Evolutionary conservation across 2,329 filamentous ascomycete species (phyloP).

Genomic region (Pyricularia grisea): DNA sequence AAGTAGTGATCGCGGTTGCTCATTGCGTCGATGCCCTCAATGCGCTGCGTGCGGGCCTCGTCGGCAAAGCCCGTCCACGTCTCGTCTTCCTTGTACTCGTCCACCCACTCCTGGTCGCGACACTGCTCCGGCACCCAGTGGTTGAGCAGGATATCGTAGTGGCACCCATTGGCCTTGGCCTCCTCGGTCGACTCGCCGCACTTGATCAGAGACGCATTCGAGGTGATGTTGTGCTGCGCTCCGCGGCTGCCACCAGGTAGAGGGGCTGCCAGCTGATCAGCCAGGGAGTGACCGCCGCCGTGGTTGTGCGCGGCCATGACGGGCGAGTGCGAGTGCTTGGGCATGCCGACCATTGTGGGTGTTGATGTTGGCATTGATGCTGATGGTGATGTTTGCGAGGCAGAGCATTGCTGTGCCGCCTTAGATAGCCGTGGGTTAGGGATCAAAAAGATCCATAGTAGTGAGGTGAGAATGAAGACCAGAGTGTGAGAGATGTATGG

Average conservation of each 20-base stretch:
- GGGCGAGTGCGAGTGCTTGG: background rate
- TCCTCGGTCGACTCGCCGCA: conserved; percentile 10
- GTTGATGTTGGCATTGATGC: background rate
- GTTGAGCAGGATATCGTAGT: conserved; percentile 10
- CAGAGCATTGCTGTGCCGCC: background rate
- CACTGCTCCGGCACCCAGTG: conserved; percentile 9
- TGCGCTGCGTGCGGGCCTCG: conserved; percentile 12
- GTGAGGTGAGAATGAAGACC: conserved; percentile 4
- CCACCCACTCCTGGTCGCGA: conserved; percentile 13
- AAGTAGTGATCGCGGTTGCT: conserved; percentile 13
- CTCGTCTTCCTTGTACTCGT: conserved; percentile 16
- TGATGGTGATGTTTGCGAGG: background rate
- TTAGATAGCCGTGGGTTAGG: background rate
- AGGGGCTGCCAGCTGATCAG: background rate
- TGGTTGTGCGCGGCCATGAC: background rate
- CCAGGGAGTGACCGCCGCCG: background rate
- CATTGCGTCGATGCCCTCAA: conserved; percentile 13
- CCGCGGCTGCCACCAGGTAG: background rate
- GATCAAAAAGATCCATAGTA: conserved; percentile 4
- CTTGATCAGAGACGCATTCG: background rate
- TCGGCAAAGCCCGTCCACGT: conserved; percentile 16
- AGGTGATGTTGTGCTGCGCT: background rate
- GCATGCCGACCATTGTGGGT: background rate
- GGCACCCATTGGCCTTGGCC: conserved; percentile 8
- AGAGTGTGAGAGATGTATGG: conserved; percentile 1